These are phyloP conservation scores for Pestalotiopsis sp. DNA, from an alignment of 2,329 filamentous ascomycete genomes.

Conservation along the genomic window DNA sequence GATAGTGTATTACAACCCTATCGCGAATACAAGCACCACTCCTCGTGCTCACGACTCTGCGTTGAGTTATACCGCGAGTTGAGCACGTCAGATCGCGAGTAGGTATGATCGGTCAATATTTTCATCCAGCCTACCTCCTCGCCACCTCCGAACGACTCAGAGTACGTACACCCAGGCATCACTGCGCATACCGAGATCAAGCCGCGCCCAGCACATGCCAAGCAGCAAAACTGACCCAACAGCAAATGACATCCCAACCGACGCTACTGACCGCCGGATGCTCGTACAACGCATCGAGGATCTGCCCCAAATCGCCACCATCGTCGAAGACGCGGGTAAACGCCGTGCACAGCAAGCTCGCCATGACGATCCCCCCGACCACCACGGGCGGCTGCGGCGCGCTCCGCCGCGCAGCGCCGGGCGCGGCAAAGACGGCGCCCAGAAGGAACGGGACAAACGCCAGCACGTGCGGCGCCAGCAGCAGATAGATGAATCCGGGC, in stretches of 20 bases:
- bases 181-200: not conserved
- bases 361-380: not conserved
- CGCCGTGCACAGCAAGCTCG: not conserved
- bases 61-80: too few species aligned
- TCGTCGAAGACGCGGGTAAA: not conserved
- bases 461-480: slow-evolving; percentile 23
- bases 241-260: slow-evolving; percentile 28
- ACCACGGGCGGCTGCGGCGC: not conserved
- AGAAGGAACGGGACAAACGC: slow-evolving; percentile 25
- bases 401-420: not conserved
- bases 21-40: too few species aligned
- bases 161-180: too few species aligned
- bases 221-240: slow-evolving; percentile 21
- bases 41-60: too few species aligned
- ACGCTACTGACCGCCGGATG: slow-evolving; percentile 28
- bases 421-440: not conserved
- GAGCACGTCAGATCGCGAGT: too few species aligned
- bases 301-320: not conserved
- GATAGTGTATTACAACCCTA: not conserved
- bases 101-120: too few species aligned
- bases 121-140: too few species aligned
- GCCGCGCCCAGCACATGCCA: slow-evolving; percentile 15
- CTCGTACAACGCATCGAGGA: slow-evolving; percentile 13
- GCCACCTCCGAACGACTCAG: too few species aligned
- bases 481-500: slow-evolving; percentile 18